Evolutionary conservation across 306 rosid genomes (phyloP), one percentile per base, ranked within the genome.

Genomic region (Dryas alaskensis): DNA sequence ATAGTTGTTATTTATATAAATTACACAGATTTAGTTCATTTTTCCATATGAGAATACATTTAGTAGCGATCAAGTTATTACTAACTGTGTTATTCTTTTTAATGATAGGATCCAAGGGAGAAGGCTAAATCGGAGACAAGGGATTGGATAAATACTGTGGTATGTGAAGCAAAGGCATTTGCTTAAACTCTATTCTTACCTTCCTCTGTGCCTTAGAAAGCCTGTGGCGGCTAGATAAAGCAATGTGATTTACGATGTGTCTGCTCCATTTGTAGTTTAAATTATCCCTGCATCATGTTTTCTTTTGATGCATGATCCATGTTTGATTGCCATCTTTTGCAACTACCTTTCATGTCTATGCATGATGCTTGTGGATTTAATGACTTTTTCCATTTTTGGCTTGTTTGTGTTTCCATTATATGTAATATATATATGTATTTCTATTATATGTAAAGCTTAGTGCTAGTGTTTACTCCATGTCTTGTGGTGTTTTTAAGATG

Each of bases 131-230:
- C 97, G 42, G 99, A 94, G 89, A 88, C 99, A 10, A 87, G 99
- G 82, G 99, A 94, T 82, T 94, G 99, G 99, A 83, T 94, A 82
- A 94, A 94, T 83, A 92, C 70, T 78, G 92, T 94, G 99, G 99
- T 94, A 94, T 27, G 61, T 72, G 93, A 65, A 72, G 61, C 71
- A 67, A 67, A 17, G 43, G 44, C n/a, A 69, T 81, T 76, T 76
- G 40, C 53, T 54, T 79, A 16, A 37, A 0, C 39, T 84, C 50
- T 54, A 25, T 10, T 19, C 46, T 72, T 50, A 19, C 45, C 80
- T 48, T 25, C 0, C 67, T 16, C 42, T 78, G 78, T 76, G 78
- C 77, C 67, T 58, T 31, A 50, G 47, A 52, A 67, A 66, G 81
- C 67, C 79, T 68, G 49, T 31, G 40, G 46, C 67, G 67, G 40